Evolutionary conservation across 2,329 filamentous ascomycete species (phyloP).

Genomic region (Fusarium oligoseptatum): DNA sequence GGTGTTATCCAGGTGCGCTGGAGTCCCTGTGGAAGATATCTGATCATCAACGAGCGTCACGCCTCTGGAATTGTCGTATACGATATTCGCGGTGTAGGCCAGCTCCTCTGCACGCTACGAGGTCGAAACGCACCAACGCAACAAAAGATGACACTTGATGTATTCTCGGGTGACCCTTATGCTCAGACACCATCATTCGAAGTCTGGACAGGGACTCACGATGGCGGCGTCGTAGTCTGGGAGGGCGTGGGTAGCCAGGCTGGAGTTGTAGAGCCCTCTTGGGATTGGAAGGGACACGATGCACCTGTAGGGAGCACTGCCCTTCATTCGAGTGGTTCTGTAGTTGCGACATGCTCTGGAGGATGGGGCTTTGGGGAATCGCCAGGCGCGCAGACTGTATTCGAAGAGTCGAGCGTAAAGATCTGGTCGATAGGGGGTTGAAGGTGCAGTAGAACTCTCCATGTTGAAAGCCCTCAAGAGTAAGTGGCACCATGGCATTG

Average conservation of each 20-base stretch:
- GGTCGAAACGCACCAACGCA: constrained; percentile 66
- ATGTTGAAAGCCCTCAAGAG: background rate
- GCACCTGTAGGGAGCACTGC: constrained; percentile 64
- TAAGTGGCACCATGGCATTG: background rate
- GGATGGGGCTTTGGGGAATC: constrained; percentile 57
- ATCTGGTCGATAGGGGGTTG: constrained; percentile 44
- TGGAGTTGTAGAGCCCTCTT: constrained; percentile 60
- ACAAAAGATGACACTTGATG: constrained; percentile 68
- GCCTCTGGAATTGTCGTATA: constrained; percentile 70
- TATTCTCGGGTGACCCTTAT: constrained; percentile 59
- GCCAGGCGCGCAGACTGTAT: constrained; percentile 24
- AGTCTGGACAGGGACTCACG: constrained; percentile 71
- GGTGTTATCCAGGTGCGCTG: constrained; percentile 73
- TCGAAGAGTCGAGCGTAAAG: constrained; percentile 44
- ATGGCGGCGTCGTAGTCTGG: constrained; percentile 70
- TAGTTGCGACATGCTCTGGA: constrained; percentile 69
- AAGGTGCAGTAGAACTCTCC: background rate
- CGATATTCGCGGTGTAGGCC: constrained; percentile 71
- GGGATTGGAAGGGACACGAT: constrained; percentile 64
- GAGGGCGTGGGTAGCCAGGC: constrained; percentile 65
- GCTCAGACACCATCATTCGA: constrained; percentile 62
- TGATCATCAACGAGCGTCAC: constrained; percentile 72
- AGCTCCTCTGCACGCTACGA: constrained; percentile 66
- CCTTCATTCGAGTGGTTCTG: constrained; percentile 67
- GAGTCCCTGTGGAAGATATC: constrained; percentile 74